Evolutionary conservation across 1,284 basidiomycete species (phyloP).

Genomic region (Pseudozyma thailandica): DNA sequence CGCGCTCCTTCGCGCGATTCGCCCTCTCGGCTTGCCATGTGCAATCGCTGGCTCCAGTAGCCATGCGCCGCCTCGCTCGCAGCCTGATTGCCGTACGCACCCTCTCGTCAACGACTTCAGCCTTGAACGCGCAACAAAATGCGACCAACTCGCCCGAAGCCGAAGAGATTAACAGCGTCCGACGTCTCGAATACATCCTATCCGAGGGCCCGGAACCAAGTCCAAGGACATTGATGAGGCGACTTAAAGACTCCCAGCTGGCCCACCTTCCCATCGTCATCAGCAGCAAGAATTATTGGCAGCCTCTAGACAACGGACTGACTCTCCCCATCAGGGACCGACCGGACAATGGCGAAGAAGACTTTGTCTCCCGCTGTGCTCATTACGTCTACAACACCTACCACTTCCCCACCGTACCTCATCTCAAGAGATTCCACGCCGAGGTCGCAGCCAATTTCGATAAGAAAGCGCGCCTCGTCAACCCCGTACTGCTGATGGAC

Average conservation of each 20-base stretch:
- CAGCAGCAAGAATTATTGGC: slow-evolving; percentile 2
- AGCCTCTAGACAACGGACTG: neutral
- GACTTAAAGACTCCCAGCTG: slow-evolving; percentile 10
- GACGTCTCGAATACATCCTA: slow-evolving; percentile 14
- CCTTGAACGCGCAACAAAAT: neutral
- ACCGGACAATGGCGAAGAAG: neutral
- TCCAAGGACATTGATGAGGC: slow-evolving; percentile 1
- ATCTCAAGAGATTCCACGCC: slow-evolving; percentile 13
- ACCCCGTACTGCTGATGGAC: slow-evolving; percentile 15
- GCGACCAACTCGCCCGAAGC: neutral
- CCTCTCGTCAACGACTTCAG: neutral
- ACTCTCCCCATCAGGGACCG: slow-evolving; percentile 9
- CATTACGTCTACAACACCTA: slow-evolving; percentile 32
- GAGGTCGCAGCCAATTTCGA: slow-evolving; percentile 6
- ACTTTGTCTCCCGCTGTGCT: neutral
- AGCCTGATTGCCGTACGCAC: neutral
- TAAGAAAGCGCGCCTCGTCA: neutral
- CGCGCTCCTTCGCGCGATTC: slow-evolving; percentile 1
- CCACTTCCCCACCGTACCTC: slow-evolving; percentile 5
- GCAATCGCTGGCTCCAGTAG: neutral
- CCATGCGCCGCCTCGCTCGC: neutral
- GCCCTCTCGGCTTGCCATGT: neutral
- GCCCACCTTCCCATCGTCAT: slow-evolving; percentile 12
- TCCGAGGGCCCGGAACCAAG: neutral
- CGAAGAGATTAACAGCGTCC: neutral